Percentiles rank a stretch among this genome's conserved stretches.
phyloP scores from a whole-genome alignment of 441 rosid species.

The Bruguiera hainesii region DNA sequence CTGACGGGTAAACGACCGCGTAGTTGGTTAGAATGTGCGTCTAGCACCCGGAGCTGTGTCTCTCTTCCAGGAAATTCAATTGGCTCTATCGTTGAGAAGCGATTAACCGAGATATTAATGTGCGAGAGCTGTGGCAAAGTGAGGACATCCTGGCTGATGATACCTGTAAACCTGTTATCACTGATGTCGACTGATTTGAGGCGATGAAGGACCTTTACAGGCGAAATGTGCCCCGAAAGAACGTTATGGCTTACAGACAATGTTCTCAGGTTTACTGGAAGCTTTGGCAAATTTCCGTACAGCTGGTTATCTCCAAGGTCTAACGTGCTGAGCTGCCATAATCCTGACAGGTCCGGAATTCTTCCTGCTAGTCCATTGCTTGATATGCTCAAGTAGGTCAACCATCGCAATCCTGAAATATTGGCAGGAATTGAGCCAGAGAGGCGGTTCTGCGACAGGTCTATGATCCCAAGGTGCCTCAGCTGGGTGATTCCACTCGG shows the following conservation, averaged over 20 bases:
- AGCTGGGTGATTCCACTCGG: constrained; percentile 30
- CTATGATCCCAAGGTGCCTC: constrained; percentile 32
- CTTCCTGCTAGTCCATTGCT: constrained; percentile 42
- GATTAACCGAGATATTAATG: constrained; percentile 30
- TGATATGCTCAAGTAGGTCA: constrained; percentile 35
- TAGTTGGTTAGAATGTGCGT: constrained; percentile 44
- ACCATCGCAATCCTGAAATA: constrained; percentile 39
- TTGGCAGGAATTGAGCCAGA: constrained; percentile 41
- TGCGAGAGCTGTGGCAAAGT: constrained; percentile 21
- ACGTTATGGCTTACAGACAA: constrained; percentile 36
- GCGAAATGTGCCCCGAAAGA: constrained; percentile 45
- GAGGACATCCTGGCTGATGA: constrained; percentile 25
- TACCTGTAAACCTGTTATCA: constrained; percentile 50
- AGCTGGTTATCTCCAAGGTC: constrained; percentile 45
- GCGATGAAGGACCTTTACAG: constrained; percentile 27
- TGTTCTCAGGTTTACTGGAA: constrained; percentile 41
- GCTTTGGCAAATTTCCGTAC: constrained; percentile 37
- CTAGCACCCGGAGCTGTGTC: constrained; percentile 39
- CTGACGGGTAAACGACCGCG: constrained; percentile 44
- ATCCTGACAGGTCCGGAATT: constrained; percentile 43
- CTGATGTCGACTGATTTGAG: constrained; percentile 42
- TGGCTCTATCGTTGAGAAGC: constrained; percentile 24
- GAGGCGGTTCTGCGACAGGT: constrained; percentile 47
- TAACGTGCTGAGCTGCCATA: constrained; percentile 49
- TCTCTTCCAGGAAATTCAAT: constrained; percentile 14